These are phyloP conservation scores for Nannizziopsis barbatae DNA, from an alignment of 2,329 filamentous ascomycete species.

Conservation along the genomic window DNA sequence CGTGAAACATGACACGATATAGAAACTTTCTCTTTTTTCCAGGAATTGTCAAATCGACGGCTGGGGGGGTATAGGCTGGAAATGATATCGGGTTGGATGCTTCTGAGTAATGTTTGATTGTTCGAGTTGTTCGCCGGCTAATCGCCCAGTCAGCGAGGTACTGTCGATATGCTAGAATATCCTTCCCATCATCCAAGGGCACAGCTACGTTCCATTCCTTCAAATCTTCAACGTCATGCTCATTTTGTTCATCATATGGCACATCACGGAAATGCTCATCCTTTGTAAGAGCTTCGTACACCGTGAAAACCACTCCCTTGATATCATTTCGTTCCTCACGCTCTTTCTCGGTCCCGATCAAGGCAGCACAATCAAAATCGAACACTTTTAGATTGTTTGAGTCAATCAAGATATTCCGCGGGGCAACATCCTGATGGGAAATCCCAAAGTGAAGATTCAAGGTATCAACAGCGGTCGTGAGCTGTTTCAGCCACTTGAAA, in stretches of 20 bases:
- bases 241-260: conserved; percentile 1
- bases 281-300: conserved; percentile 11
- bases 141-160: conserved; percentile 5
- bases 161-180: conserved; percentile 4
- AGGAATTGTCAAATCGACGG: neutral
- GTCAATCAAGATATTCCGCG: conserved; percentile 11
- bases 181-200: conserved; percentile 8
- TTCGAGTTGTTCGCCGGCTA: conserved; percentile 2
- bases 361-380: conserved; percentile 7
- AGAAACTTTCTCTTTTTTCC: neutral
- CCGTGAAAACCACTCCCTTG: conserved; percentile 5
- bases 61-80: neutral
- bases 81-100: conserved; percentile 3
- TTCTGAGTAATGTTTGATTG: conserved; percentile 11
- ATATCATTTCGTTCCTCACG: neutral
- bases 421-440: conserved; percentile 10
- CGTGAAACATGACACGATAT: neutral
- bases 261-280: conserved; percentile 1
- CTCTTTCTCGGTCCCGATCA: neutral
- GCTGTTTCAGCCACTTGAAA: conserved; percentile 13
- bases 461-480: conserved; percentile 10
- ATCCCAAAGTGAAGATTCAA: conserved; percentile 12
- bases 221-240: conserved; percentile 5
- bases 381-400: conserved; percentile 7
- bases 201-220: conserved; percentile 1